A percentile compares a stretch with the other conserved stretches of the same genome.
These are phyloP conservation scores for Trichomonascaceae sp. DNA, from an alignment of 1,139 yeast genomes.

Conservation along the genomic window DNA sequence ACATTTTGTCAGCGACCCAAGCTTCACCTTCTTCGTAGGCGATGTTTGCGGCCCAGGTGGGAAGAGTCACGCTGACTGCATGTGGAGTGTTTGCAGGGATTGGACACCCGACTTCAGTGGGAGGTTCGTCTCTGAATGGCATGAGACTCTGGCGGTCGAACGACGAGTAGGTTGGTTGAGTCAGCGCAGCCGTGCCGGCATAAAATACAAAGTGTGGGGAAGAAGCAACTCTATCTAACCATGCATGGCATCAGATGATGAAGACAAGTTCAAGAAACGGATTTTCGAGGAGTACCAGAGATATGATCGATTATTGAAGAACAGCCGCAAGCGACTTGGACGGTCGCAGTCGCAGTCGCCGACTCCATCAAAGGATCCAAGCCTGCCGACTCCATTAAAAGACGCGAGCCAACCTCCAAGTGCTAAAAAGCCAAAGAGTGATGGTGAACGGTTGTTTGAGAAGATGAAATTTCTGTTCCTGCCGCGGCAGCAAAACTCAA, in stretches of 20 bases:
- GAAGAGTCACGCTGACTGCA: conserved; percentile 87
- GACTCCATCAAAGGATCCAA: too few relatives aligned
- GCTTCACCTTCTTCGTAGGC: conserved; percentile 86
- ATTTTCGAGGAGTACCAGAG: background rate
- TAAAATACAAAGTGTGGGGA: background rate
- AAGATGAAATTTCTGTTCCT: conserved; percentile 10
- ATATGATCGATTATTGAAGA: background rate
- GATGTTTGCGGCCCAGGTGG: conserved; percentile 87
- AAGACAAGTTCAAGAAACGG: background rate
- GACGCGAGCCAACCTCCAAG: too few relatives aligned
- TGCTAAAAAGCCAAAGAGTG: too few relatives aligned
- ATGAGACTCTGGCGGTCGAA: conserved; percentile 5
- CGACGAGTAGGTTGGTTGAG: too few relatives aligned
- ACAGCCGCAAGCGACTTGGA: background rate
- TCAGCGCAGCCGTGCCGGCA: too few relatives aligned
- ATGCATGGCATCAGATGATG: too few relatives aligned
- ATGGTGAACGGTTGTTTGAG: too few relatives aligned
- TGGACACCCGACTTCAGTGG: conserved; percentile 56
- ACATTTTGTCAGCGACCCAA: conserved; percentile 72
- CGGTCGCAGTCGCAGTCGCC: too few relatives aligned
- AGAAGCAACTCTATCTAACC: too few relatives aligned
- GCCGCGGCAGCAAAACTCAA: conserved; percentile 6
- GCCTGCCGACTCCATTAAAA: too few relatives aligned
- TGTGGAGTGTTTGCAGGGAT: conserved; percentile 84
- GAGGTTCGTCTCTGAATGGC: conserved; percentile 20